Evolutionary conservation across 148 eudicot species (phyloP).

Genomic region (Spergularia bocconei): DNA sequence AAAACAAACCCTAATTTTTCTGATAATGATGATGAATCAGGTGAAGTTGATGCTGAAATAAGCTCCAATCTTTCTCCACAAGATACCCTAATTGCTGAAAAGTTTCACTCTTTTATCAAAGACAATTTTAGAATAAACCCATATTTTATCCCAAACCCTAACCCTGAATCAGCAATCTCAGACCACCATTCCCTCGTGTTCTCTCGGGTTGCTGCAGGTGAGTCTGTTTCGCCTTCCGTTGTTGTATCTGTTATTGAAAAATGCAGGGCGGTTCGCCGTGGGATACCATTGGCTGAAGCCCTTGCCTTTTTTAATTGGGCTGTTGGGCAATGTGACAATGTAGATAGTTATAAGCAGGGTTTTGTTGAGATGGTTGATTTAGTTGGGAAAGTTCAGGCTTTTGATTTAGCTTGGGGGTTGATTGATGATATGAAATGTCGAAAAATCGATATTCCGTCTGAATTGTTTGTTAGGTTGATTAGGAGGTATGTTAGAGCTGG

Average conservation of each 20-base stretch:
- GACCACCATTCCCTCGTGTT: constrained; percentile 52
- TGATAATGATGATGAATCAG: constrained; percentile 17
- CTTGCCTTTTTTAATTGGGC: constrained; percentile 90
- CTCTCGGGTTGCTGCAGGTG: constrained; percentile 27
- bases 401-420: constrained; percentile 72
- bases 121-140: constrained; percentile 71
- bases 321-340: background rate
- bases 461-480: constrained; percentile 51
- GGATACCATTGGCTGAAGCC: constrained; percentile 65
- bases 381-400: constrained; percentile 65
- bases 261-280: constrained; percentile 60
- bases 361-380: constrained; percentile 69
- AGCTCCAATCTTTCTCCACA: constrained; percentile 28
- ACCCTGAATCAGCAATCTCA: constrained; percentile 35
- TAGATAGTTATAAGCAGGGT: constrained; percentile 18
- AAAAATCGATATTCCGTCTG: constrained; percentile 33
- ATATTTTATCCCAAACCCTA: constrained; percentile 25
- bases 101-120: constrained; percentile 54
- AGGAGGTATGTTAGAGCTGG: constrained; percentile 76
- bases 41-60: constrained; percentile 11
- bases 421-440: constrained; percentile 60
- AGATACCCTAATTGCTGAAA: constrained; percentile 43
- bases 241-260: constrained; percentile 47
- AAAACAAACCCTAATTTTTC: background rate
- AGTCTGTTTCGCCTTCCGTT: constrained; percentile 45